Base-by-base conservation (phyloP, 2,329 filamentous ascomycete genomes). In the Fusarium nisikadoi region DNA sequence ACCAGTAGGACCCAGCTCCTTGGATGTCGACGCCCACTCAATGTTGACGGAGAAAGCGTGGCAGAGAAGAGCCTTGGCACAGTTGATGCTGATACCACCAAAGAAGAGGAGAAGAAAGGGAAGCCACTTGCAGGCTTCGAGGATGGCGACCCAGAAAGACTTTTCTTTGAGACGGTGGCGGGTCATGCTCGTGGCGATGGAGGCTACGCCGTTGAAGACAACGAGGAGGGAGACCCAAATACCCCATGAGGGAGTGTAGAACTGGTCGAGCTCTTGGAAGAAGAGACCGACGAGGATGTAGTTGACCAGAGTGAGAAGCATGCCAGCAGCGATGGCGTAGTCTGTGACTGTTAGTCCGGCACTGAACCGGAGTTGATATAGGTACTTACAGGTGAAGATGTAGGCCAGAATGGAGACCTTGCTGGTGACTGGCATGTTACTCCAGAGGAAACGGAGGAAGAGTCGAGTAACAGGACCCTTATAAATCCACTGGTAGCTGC, bases 201-300 rank as follows among this genome's bases (percentile, higher is more conserved):
- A 76, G 11, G 64, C 74, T 3, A 75, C 61, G 20, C 74, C 75
- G 19, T 77, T 77, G 43, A 77, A 77, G 19, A 77, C 29, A 12
- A 77, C 76, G 2, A 77, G 27, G 6, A 77, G 73, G 6, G 86
- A 84, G 72, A 91, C 85, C 81, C 87, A 91, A 69, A 90, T 88
- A 70, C 86, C 88, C 83, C 89, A 92, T 1, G 87, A 90, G 65
- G 91, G 89, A 79, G 90, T 84, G 78, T 92, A 93, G 81, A 90
- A 91, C 70, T 91, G 89, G 76, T 92, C 90, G 23, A 91, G 84
- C 41, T 88, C 83, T 17, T 89, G 90, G 75, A 91, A 91, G 81
- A 87, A 92, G 86, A 91, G 91, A n/a, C 92, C 92, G 46, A 92
- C 85, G n/a, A 92, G 81, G 78, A 93, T 86, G 79, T 93, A 94